phyloP scores from a whole-genome alignment of 2,329 filamentous ascomycete species.

The Rhinocladiella similis region DNA sequence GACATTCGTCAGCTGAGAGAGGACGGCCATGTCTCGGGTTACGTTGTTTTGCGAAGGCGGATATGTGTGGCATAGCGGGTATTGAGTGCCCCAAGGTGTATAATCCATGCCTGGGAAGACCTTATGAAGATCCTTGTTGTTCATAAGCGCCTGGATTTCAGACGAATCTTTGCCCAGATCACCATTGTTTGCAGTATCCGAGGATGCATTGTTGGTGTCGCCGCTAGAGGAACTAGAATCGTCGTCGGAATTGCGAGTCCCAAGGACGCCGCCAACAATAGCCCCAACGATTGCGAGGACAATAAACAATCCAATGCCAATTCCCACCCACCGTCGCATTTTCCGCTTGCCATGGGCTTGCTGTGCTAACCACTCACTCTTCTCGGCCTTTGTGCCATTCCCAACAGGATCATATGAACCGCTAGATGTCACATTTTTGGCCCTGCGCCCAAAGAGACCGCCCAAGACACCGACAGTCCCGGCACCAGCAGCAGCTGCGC shows the following conservation, averaged over 20 bases:
- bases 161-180: conserved; percentile 72
- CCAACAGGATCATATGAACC: conserved; percentile 61
- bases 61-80: conserved; percentile 74
- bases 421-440: conserved; percentile 37
- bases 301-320: conserved; percentile 64
- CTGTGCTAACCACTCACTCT: conserved; percentile 63
- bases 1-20: conserved; percentile 85
- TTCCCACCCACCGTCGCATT: conserved; percentile 68
- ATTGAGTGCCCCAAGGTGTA: conserved; percentile 87
- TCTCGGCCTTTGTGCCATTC: conserved; percentile 50
- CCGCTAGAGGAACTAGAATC: conserved; percentile 26
- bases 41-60: conserved; percentile 92
- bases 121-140: conserved; percentile 80
- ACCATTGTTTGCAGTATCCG: conserved; percentile 64
- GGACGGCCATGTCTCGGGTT: conserved; percentile 84
- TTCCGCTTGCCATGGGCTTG: conserved; percentile 65
- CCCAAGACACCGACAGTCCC: conserved; percentile 45
- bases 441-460: conserved; percentile 42
- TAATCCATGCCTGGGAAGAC: conserved; percentile 97
- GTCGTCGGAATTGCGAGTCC: conserved; percentile 49
- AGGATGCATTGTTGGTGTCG: conserved; percentile 48
- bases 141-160: conserved; percentile 79
- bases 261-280: conserved; percentile 70
- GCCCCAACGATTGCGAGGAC: conserved; percentile 72
- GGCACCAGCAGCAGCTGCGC: conserved; percentile 47